Base-by-base conservation (phyloP, 164 flowering plant species). In the Houttuynia cordata region DNA sequence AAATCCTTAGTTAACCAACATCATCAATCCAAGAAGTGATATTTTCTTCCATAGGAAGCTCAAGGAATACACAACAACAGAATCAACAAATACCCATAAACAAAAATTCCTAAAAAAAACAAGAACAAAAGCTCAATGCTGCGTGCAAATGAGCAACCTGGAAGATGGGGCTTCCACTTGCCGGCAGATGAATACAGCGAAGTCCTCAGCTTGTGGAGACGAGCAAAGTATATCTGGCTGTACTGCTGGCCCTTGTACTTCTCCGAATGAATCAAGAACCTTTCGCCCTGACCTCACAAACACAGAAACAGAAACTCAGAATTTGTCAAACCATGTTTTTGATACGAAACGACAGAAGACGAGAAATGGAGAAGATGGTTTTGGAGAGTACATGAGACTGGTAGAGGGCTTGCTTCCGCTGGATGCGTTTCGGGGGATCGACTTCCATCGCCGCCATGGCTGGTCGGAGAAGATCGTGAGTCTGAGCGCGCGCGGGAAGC, bases 191-290 rank as follows among this genome's bases (percentile, higher is more conserved):
- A 77, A 64, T 82, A 70, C 2, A 90, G 76, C 24, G 85, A 75
- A 54, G 80, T 78, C 63, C 95, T 77, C 88, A 88, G 76, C 60
- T 74, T 22, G 65, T 86, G 95, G 18, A 93, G 83, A 34, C 96
- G 85, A 45, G 81, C 81, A 64, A 88, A 91, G 82, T 94, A 94
- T 23, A 94, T 83, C 41, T 88, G 97, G 59, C 97, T 94, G 78
- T 91, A 91, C 71, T 94, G 99, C 69, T 94, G 99, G 12, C 97
- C 96, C 54, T 73, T 83, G 64, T 94, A 94, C 71, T 64, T 78
- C 81, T 88, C 95, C 45, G 76, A 85, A 59, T 63, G 82, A 45
- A 94, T 82, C 78, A 66, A 74, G 64, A 79, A 91, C 34, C 51
- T 62, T 75, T 83, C 99, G 64, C 85, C 92, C 97, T 90, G 51